phyloP scores from a whole-genome alignment of 1,139 yeast genomes.

The Yamadazyma oceani region DNA sequence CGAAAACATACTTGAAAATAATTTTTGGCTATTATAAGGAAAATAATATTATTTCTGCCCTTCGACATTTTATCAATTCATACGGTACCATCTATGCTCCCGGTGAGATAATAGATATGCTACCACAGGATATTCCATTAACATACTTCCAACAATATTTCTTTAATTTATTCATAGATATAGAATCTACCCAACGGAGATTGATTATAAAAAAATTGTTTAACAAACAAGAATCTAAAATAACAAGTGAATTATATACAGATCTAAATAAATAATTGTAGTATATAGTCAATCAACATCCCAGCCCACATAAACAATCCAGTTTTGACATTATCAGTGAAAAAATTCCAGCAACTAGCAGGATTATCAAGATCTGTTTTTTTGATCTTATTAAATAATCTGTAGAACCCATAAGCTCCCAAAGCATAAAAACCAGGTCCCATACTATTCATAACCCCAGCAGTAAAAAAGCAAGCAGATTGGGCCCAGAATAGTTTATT shows the following conservation, averaged over 20 bases:
- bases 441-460: slow-evolving; percentile 80
- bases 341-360: slow-evolving; percentile 77
- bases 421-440: slow-evolving; percentile 82
- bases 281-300: slow-evolving; percentile 68
- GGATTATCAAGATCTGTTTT: slow-evolving; percentile 80
- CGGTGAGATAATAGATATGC: slow-evolving; percentile 25
- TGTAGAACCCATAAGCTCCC: slow-evolving; percentile 64
- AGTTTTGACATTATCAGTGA: slow-evolving; percentile 72
- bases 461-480: slow-evolving; percentile 58
- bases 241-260: slow-evolving; percentile 18
- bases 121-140: slow-evolving; percentile 37
- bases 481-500: slow-evolving; percentile 66
- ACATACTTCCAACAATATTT: slow-evolving; percentile 31
- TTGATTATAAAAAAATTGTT: slow-evolving; percentile 27
- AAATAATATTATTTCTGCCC: slow-evolving; percentile 15
- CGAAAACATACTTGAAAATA: slow-evolving; percentile 12
- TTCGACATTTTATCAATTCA: slow-evolving; percentile 30
- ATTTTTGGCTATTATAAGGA: slow-evolving; percentile 25
- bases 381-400: slow-evolving; percentile 65
- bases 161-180: slow-evolving; percentile 20
- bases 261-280: slow-evolving; percentile 44
- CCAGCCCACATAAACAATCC: slow-evolving; percentile 82
- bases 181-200: slow-evolving; percentile 22
- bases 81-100: slow-evolving; percentile 24
- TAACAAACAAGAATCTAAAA: slow-evolving; percentile 28